Evolutionary conservation across 441 rosid species (phyloP), one percentile per base, ranked within the genome.

Genomic region (Euphorbia schlechtendalii): DNA sequence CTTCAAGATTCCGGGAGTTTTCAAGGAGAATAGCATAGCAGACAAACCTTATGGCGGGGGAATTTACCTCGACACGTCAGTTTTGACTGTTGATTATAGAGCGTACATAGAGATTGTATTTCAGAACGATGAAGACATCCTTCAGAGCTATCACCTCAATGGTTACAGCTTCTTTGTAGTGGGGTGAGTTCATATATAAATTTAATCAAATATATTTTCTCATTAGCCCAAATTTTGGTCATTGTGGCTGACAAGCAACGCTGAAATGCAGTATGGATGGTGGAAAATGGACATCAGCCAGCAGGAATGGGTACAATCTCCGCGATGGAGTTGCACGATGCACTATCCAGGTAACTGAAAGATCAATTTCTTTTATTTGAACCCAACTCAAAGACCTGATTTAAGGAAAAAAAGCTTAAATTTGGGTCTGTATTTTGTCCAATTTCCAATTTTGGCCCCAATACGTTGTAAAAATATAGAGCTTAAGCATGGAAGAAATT

Each of bases 131-230:
- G 97, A 94, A 76, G 67, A 83, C 66, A 80, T 81, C 43, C 12
- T 91, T 48, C 99, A 94, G 75, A 87, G 94, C 75, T 94, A 79
- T 75, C 99, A 94, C 66, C 89, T 94, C 48, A 59, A 87, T 68
- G 99, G 99, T 32, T 87, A 90, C 80, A 73, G 84, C 56, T 94
- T 94, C 78, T 91, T 85, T 55, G 96, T 91, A 34, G 99, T 94
- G 22, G 99, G 96, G 99, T 94, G 84, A 73, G 84, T 52, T 46
- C 36, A 8, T 38, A 17, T 17, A 21, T 40, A 27, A 27, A 27
- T 27, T 27, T 27, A 27, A 27, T 27, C 30, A 27, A 27, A 27
- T 27, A 27, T 27, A 27, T 27, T 27, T 27, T 27, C 30, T 27
- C 30, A 27, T 27, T 27, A 27, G 30, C 30, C 4, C 30, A 27